Percentiles rank a stretch among this genome's conserved stretches.
These are phyloP conservation scores for Metschnikowia noctiluminum DNA, from an alignment of 805 yeast genomes.

Conservation along the genomic window DNA sequence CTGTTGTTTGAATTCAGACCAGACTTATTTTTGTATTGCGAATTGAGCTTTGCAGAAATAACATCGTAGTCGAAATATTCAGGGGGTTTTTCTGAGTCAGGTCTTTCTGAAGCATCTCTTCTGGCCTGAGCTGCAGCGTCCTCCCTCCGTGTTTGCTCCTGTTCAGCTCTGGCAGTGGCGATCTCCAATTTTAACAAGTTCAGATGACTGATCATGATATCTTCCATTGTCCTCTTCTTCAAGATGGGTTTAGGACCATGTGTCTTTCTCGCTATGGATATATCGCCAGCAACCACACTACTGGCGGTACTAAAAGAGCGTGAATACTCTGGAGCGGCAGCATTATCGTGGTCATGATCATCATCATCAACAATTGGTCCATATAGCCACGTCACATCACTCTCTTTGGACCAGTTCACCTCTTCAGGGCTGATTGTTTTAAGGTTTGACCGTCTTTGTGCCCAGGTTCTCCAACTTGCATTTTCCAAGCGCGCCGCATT, in stretches of 20 bases:
- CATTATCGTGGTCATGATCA: conserved; percentile 21
- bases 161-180: conserved; percentile 32
- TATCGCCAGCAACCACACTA: conserved; percentile 44
- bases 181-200: conserved; percentile 41
- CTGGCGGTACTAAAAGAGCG: conserved; percentile 30
- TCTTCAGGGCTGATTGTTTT: conserved; percentile 86
- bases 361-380: conserved; percentile 73
- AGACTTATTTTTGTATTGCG: conserved; percentile 29
- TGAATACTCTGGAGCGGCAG: conserved; percentile 19
- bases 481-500: conserved; percentile 41
- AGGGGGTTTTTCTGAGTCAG: conserved; percentile 24
- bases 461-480: conserved; percentile 96
- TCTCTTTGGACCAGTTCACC: conserved; percentile 95
- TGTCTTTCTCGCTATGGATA: conserved; percentile 35
- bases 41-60: conserved; percentile 41
- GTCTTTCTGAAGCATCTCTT: conserved; percentile 14
- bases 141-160: conserved; percentile 32
- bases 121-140: conserved; percentile 21
- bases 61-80: conserved; percentile 44
- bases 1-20: conserved; percentile 34
- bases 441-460: conserved; percentile 63
- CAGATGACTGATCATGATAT: conserved; percentile 67
- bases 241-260: conserved; percentile 71
- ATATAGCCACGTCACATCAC: conserved; percentile 96
- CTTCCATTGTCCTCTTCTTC: conserved; percentile 82